phyloP scores from a whole-genome alignment of 352 stramenopile species.

The Globisporangium acanthophoron region DNA sequence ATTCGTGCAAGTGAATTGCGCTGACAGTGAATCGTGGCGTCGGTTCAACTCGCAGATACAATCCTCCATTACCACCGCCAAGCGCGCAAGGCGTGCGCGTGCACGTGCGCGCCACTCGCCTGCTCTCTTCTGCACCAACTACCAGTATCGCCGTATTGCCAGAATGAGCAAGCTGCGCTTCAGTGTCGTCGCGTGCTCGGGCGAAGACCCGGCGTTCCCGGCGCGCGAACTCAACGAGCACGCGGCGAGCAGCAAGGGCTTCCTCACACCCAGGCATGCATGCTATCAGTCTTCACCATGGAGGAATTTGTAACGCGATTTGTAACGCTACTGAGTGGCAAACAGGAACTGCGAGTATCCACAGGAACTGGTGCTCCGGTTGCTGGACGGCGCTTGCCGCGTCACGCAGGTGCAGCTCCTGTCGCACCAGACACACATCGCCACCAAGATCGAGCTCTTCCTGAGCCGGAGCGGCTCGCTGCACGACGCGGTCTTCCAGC shows the following conservation, averaged over 20 bases:
- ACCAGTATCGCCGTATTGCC: no score
- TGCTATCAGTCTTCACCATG: no score
- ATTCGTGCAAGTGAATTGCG: no score
- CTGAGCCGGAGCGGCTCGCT: conserved; percentile 47
- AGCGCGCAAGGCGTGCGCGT: no score
- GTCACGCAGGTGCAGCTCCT: conserved; percentile 88
- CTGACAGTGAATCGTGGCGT: no score
- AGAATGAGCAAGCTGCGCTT: conserved; percentile 85
- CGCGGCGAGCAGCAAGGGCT: conserved; percentile 46
- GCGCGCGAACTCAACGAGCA: conserved; percentile 84
- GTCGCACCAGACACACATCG: conserved; percentile 90
- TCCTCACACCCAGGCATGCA: conserved; percentile 69
- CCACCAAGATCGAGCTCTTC: conserved; percentile 91
- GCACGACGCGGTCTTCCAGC: conserved; percentile 51
- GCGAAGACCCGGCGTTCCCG: conserved; percentile 84
- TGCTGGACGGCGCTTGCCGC: conserved; percentile 60
- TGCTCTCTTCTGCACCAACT: no score
- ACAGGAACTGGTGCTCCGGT: conserved; percentile 88
- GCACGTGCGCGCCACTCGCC: no score
- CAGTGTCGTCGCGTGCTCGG: conserved; percentile 76
- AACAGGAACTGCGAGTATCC: conserved; percentile 89
- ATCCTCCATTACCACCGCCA: no score
- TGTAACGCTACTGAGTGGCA: not conserved
- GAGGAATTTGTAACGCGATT: not conserved
- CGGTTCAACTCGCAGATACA: no score